phyloP scores from a whole-genome alignment of 176 grass and related monocot species.

The Musa acuminata region DNA sequence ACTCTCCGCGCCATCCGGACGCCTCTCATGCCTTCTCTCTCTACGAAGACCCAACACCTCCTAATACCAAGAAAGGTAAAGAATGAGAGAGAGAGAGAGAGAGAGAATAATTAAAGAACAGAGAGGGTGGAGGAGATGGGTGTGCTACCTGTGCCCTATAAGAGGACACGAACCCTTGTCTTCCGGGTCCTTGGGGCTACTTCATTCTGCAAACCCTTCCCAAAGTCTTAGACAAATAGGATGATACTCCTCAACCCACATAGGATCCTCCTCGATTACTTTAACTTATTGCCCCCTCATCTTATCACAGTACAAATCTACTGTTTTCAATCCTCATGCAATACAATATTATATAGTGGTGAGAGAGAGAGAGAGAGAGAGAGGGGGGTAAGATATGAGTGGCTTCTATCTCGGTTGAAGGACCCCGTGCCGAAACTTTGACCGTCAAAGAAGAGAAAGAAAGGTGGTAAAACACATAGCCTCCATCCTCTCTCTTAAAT shows the following conservation, averaged over 20 bases:
- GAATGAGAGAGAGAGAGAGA: constrained; percentile 11
- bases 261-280: constrained; percentile 47
- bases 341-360: constrained; percentile 11
- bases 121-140: constrained; percentile 20
- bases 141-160: constrained; percentile 56
- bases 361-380: constrained; percentile 24
- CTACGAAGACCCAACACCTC: neutral
- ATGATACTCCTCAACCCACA: constrained; percentile 32
- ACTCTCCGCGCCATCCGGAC: constrained; percentile 1
- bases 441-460: constrained; percentile 43
- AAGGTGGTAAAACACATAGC: neutral
- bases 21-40: neutral
- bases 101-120: constrained; percentile 15
- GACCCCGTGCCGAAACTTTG: constrained; percentile 57
- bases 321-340: constrained; percentile 19
- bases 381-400: constrained; percentile 19
- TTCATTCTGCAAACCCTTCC: constrained; percentile 27
- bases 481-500: neutral
- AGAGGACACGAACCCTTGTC: constrained; percentile 80
- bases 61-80: constrained; percentile 6
- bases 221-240: constrained; percentile 24
- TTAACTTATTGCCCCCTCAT: constrained; percentile 16
- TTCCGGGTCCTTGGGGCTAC: constrained; percentile 48
- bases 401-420: constrained; percentile 60
- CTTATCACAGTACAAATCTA: neutral